Conservation (phyloP, 495 filamentous ascomycete species). For the Copromyces sp. region DNA sequence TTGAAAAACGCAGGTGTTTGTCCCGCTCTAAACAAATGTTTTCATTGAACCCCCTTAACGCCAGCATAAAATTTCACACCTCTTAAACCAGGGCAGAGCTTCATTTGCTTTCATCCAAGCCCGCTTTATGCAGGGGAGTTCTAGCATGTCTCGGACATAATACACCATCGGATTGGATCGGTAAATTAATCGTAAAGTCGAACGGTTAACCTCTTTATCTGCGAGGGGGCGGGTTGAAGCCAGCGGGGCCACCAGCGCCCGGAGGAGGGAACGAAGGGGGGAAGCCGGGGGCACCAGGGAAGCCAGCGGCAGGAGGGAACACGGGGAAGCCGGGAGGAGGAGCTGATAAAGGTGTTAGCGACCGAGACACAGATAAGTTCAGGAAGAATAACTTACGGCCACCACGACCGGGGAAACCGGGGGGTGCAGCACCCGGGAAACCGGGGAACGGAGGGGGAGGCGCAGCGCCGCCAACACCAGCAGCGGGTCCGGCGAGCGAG, state of each 20-base stretch:
- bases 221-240: conserved; percentile 56
- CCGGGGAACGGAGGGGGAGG: conserved; percentile 57
- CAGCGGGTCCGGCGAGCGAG: conserved; percentile 78
- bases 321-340: conserved; percentile 55
- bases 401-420: conserved; percentile 69
- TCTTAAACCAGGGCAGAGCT: conserved; percentile 11
- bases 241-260: conserved; percentile 42
- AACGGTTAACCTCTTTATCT: conserved; percentile 38
- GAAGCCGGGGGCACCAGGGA: conserved; percentile 44
- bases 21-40: background rate
- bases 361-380: background rate
- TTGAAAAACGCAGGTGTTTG: background rate
- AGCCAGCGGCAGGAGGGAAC: conserved; percentile 35
- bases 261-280: conserved; percentile 41
- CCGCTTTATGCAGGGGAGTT: conserved; percentile 1
- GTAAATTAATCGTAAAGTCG: conserved; percentile 14
- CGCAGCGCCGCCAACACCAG: conserved; percentile 73
- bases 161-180: background rate
- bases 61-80: background rate
- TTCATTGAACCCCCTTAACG: background rate
- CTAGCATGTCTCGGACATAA: background rate
- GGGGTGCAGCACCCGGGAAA: conserved; percentile 54
- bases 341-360: conserved; percentile 22
- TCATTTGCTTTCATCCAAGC: conserved; percentile 1
- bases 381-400: conserved; percentile 47